phyloP scores from a whole-genome alignment of 805 yeast genomes.

The Brettanomyces custersianus region DNA sequence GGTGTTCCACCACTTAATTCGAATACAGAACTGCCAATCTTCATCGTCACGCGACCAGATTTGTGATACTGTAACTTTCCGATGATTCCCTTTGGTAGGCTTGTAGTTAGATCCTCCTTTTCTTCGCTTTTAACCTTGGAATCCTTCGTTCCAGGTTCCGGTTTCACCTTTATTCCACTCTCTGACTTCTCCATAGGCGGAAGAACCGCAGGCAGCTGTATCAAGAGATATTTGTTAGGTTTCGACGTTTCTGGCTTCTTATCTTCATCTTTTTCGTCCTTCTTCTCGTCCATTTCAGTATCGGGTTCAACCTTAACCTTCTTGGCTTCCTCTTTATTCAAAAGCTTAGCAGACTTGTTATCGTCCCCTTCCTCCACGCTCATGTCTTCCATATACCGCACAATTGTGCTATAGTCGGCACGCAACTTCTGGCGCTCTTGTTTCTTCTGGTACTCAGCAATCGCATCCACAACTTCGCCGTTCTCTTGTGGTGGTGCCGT shows the following conservation, averaged over 20 bases:
- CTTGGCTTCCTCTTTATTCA: not conserved
- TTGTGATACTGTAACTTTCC: constrained; percentile 72
- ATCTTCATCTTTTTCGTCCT: constrained; percentile 6
- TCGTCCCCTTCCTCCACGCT: not conserved
- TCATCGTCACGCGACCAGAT: constrained; percentile 74
- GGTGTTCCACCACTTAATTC: constrained; percentile 68
- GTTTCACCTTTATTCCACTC: not conserved
- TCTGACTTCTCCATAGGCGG: constrained; percentile 13
- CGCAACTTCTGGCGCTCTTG: constrained; percentile 27
- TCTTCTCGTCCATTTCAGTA: constrained; percentile 4
- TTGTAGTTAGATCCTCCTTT: not conserved
- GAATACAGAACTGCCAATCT: constrained; percentile 60
- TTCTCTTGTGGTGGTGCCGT: constrained; percentile 3
- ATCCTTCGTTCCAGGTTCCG: constrained; percentile 6
- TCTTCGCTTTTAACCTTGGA: constrained; percentile 1
- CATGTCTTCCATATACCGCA: constrained; percentile 8
- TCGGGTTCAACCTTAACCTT: not conserved
- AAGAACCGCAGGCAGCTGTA: constrained; percentile 24
- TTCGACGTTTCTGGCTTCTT: not conserved
- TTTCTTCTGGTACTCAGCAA: constrained; percentile 23
- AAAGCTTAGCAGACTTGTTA: not conserved
- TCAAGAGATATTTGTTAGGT: constrained; percentile 11
- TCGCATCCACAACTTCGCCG: constrained; percentile 9
- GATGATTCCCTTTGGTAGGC: constrained; percentile 41
- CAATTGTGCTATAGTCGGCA: constrained; percentile 32